Percentiles rank a stretch among this genome's conserved stretches.
phyloP scores from a whole-genome alignment of 495 filamentous ascomycete genomes.

The Lasiosphaeria ovina region DNA sequence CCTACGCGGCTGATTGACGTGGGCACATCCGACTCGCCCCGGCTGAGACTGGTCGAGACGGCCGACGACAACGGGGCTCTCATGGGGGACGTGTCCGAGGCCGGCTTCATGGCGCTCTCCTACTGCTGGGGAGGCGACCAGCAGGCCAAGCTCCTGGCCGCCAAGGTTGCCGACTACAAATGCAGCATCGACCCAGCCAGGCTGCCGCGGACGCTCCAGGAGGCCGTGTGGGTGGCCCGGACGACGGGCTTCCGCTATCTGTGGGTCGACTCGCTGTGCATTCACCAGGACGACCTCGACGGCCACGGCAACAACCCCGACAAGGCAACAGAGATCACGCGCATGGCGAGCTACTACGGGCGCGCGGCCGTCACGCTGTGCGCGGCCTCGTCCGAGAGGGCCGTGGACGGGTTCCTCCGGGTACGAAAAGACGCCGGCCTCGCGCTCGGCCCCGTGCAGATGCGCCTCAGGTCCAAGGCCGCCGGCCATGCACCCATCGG shows the following conservation, averaged over 20 bases:
- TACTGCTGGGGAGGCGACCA: slow-evolving; percentile 25
- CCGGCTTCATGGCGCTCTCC: slow-evolving; percentile 15
- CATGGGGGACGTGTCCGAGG: background rate
- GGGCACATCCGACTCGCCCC: background rate
- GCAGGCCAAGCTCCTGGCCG: slow-evolving; percentile 8
- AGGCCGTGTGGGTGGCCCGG: slow-evolving; percentile 25
- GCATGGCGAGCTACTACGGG: slow-evolving; percentile 16
- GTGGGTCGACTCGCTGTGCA: slow-evolving; percentile 30
- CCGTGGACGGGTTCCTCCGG: slow-evolving; percentile 7
- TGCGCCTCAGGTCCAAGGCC: background rate
- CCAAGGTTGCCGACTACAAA: background rate
- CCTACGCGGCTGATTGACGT: slow-evolving; percentile 6
- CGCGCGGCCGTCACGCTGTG: slow-evolving; percentile 9
- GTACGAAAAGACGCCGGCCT: background rate
- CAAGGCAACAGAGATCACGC: slow-evolving; percentile 9
- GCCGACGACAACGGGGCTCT: background rate
- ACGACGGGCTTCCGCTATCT: slow-evolving; percentile 23
- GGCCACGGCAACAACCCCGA: slow-evolving; percentile 5
- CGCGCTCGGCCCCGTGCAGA: background rate
- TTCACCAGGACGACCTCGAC: slow-evolving; percentile 22
- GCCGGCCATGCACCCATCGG: background rate
- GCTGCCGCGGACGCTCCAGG: slow-evolving; percentile 18
- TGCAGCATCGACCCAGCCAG: background rate
- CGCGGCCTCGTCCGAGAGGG: slow-evolving; percentile 3
- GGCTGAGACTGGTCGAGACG: slow-evolving; percentile 2